Evolutionary conservation across 1,284 basidiomycete genomes (phyloP).

Genomic region (Ganoderma multipileum): DNA sequence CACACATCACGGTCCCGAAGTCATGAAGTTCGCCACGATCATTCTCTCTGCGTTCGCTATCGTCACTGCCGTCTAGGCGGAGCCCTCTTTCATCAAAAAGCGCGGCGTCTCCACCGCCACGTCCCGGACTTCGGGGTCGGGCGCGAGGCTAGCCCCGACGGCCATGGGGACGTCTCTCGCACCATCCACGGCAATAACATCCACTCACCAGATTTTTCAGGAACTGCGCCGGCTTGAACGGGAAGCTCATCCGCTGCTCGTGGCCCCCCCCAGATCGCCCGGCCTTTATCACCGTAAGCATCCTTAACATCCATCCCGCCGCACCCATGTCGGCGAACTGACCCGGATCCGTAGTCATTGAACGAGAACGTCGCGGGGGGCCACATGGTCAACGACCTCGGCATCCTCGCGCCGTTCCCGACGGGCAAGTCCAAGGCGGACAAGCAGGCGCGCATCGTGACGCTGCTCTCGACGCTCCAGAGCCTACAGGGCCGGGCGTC

Average conservation of each 20-base stretch:
- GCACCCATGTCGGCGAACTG: too few relatives aligned
- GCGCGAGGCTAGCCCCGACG: slow-evolving; percentile 58
- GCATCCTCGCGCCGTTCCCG: slow-evolving; percentile 38
- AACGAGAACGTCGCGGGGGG: slow-evolving; percentile 40
- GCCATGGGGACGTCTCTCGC: slow-evolving; percentile 31
- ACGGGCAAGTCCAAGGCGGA: slow-evolving; percentile 35
- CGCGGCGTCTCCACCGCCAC: slow-evolving; percentile 55
- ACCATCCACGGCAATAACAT: neutral
- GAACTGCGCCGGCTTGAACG: slow-evolving; percentile 46
- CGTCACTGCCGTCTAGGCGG: slow-evolving; percentile 48
- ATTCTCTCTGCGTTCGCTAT: slow-evolving; percentile 42
- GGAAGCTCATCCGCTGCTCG: slow-evolving; percentile 61
- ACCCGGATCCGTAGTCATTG: slow-evolving; percentile 26
- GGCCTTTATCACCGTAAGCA: slow-evolving; percentile 55
- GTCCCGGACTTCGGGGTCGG: slow-evolving; percentile 60
- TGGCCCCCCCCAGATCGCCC: slow-evolving; percentile 65
- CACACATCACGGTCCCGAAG: slow-evolving; percentile 10
- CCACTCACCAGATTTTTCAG: slow-evolving; percentile 1
- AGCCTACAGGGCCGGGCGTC: slow-evolving; percentile 41
- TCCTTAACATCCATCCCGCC: neutral
- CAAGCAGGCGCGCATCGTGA: slow-evolving; percentile 37
- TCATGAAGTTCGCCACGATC: slow-evolving; percentile 39
- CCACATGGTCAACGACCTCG: slow-evolving; percentile 38
- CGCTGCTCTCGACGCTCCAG: slow-evolving; percentile 40
- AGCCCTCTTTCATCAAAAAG: slow-evolving; percentile 33